Evolutionary conservation across 2,329 filamentous ascomycete species (phyloP).

Genomic region (Aspergillus sp.): DNA sequence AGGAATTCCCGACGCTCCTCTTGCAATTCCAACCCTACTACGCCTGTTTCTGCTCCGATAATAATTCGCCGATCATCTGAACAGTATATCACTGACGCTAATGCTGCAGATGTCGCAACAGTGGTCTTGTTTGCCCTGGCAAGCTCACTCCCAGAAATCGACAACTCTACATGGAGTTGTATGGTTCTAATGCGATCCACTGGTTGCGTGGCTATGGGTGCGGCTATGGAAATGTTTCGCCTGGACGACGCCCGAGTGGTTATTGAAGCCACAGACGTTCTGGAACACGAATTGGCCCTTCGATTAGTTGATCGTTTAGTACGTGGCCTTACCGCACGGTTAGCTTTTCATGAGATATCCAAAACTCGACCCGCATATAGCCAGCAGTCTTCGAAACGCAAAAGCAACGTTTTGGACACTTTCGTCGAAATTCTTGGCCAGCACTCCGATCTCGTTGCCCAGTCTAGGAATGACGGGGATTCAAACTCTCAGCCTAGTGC

Average conservation of each 20-base stretch:
- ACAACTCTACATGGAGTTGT: slow-evolving; percentile 37
- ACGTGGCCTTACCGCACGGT: slow-evolving; percentile 49
- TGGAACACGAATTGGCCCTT: slow-evolving; percentile 54
- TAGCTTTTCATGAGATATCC: slow-evolving; percentile 51
- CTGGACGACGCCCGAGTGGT: slow-evolving; percentile 29
- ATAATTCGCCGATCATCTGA: slow-evolving; percentile 29
- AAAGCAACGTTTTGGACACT: slow-evolving; percentile 34
- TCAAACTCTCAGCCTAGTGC: slow-evolving; percentile 22
- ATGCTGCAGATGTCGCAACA: slow-evolving; percentile 41
- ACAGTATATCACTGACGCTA: slow-evolving; percentile 35
- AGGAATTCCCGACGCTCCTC: slow-evolving; percentile 33
- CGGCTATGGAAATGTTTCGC: slow-evolving; percentile 36
- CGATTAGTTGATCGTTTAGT: slow-evolving; percentile 52
- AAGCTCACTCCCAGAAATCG: slow-evolving; percentile 38
- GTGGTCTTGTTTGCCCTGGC: slow-evolving; percentile 40
- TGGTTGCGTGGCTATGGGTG: slow-evolving; percentile 39
- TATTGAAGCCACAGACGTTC: slow-evolving; percentile 41
- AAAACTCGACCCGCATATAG: slow-evolving; percentile 34
- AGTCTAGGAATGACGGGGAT: slow-evolving; percentile 7
- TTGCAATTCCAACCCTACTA: slow-evolving; percentile 26
- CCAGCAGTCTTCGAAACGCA: slow-evolving; percentile 28
- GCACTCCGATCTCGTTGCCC: slow-evolving; percentile 22
- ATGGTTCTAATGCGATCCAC: slow-evolving; percentile 45
- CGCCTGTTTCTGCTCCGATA: slow-evolving; percentile 22
- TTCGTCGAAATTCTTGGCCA: slow-evolving; percentile 37